Evolutionary conservation across 371 early-diverging fungal species (phyloP), one percentile per base, ranked within the genome.

Genomic region (Mortierella sp.): DNA sequence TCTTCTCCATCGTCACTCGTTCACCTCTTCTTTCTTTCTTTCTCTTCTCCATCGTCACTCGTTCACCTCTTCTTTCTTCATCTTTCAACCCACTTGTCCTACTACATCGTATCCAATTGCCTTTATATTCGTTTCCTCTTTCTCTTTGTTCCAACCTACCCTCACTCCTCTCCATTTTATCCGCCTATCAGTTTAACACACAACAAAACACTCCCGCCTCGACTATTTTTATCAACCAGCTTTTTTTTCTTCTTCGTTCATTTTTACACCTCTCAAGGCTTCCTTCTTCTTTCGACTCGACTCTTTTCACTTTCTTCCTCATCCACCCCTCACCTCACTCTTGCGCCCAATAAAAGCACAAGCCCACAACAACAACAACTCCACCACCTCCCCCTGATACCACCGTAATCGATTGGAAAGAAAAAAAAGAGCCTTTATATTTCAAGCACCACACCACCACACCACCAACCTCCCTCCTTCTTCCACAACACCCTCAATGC

Each of bases 401-500:
- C 55, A 38, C 24, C 24, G 24, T 0, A 68, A 34, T 63, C 68
- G 44, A 68, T 68, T 38, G 63, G 19, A 21, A 38, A 24, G n/a
- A 42, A 38, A 65, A 65, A 65, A 63, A 24, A 21, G 68, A 68
- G 68, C 68, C 38, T 68, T 68, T 34, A 11, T 3, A 9, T 42
- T 8, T 21, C 24, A 10, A 68, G 6, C 55, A 55, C 55, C 7
- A 55, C 44, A 42, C 24, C 52, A 50, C 54, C 57, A n/a, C 57
- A 31, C 14, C 31, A 63, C 45, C 50, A 47, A 14, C 75, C 21
- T 5, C 58, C 24, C 10, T 31, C 48, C 31, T n/a, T 42, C 3
- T 54, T 24, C 26, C 47, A 42, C 16, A 10, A 38, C 42, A 38
- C 42, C 55, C 16, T 72, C 73, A 71, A 84, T 84, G 84, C 84